phyloP scores from a whole-genome alignment of 345 rosid species.

The Eucalyptus sp. region DNA sequence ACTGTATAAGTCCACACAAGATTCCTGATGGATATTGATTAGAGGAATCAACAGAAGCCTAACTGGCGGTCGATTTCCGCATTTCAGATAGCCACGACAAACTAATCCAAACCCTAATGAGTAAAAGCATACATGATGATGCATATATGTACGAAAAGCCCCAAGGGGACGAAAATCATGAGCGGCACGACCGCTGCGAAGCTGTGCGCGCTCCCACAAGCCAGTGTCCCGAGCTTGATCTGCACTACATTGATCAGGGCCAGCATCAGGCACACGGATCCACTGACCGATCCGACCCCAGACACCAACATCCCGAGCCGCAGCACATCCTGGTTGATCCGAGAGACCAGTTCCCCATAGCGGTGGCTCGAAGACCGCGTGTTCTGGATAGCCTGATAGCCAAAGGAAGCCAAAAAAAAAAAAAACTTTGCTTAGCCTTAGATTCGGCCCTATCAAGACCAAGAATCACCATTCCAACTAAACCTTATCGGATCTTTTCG shows the following conservation, averaged over 20 bases:
- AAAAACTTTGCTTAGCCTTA: background rate
- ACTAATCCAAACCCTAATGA: conserved; percentile 7
- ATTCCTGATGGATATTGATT: background rate
- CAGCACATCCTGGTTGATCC: conserved; percentile 35
- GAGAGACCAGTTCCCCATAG: conserved; percentile 5
- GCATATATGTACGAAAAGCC: conserved; percentile 38
- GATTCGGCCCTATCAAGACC: background rate
- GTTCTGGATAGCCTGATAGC: conserved; percentile 37
- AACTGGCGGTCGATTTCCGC: background rate
- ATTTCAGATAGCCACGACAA: background rate
- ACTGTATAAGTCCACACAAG: background rate
- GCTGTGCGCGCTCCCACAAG: conserved; percentile 56
- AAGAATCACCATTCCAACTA: background rate
- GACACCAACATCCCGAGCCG: conserved; percentile 75
- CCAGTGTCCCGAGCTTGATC: conserved; percentile 63
- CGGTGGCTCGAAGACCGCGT: conserved; percentile 4
- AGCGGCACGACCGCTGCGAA: conserved; percentile 69
- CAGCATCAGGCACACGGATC: conserved; percentile 63
- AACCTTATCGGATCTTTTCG: background rate
- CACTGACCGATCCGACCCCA: conserved; percentile 58
- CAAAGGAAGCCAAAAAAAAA: background rate
- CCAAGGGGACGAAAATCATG: conserved; percentile 52
- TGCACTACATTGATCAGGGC: conserved; percentile 73
- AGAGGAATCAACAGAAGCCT: background rate
- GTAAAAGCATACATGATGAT: conserved; percentile 60